A percentile compares a stretch with the other conserved stretches of the same genome.
phyloP scores from a whole-genome alignment of 78 protist species.

The Diacronema lutheri region DNA sequence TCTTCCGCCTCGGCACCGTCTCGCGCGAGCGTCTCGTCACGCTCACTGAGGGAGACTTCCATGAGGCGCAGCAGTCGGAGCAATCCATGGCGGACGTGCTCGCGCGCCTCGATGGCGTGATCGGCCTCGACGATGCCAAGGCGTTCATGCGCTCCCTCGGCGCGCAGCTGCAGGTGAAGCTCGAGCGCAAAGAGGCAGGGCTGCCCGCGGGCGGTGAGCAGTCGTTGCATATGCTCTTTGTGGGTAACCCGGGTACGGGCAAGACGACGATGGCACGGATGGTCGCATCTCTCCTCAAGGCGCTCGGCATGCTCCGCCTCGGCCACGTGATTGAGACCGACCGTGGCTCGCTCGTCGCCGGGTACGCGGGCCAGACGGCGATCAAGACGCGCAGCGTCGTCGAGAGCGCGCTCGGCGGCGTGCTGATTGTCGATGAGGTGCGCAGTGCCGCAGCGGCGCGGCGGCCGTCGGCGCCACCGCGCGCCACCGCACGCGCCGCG shows the following conservation, averaged over 20 bases:
- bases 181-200: conserved; percentile 4
- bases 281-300: background rate
- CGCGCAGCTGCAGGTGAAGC: background rate
- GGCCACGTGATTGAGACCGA: conserved; percentile 18
- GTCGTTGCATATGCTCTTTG: conserved; percentile 37
- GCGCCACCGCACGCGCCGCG: no score
- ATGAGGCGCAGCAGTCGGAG: background rate
- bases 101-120: conserved; percentile 1
- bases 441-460: no score
- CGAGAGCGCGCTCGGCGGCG: conserved; percentile 31
- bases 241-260: conserved; percentile 58
- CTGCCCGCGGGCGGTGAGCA: background rate
- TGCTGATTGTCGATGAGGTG: conserved; percentile 55
- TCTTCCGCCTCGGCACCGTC: conserved; percentile 12
- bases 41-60: conserved; percentile 27
- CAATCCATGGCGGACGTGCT: background rate
- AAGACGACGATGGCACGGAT: conserved; percentile 55
- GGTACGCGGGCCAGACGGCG: conserved; percentile 41
- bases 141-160: background rate
- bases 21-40: conserved; percentile 6
- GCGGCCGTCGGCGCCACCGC: no score
- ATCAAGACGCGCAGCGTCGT: background rate
- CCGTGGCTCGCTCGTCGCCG: conserved; percentile 24
- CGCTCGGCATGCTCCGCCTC: conserved; percentile 13
- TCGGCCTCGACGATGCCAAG: conserved; percentile 27